phyloP scores from a whole-genome alignment of 108 stramenopile species.

The Chaetoceros tenuissimus region DNA sequence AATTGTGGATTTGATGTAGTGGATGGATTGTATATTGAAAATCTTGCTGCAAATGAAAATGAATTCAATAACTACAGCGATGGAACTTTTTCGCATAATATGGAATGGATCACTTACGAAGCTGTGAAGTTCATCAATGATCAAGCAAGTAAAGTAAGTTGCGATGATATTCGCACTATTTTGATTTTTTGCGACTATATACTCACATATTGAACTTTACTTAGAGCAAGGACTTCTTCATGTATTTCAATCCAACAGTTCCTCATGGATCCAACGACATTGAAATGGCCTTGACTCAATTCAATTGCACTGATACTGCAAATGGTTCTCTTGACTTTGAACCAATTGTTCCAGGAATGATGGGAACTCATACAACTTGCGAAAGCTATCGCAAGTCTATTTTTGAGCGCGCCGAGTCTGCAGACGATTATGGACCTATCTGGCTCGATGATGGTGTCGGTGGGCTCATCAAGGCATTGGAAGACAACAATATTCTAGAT shows the following conservation, averaged over 20 bases:
- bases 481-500: constrained; percentile 14
- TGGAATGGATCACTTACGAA: constrained; percentile 19
- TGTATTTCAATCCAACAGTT: constrained; percentile 37
- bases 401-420: constrained; percentile 6
- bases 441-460: constrained; percentile 40
- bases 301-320: constrained; percentile 17
- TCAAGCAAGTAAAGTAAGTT: too few relatives aligned
- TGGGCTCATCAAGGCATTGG: constrained; percentile 17
- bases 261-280: constrained; percentile 29
- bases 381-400: constrained; percentile 14
- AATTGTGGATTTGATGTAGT: constrained; percentile 14
- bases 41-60: constrained; percentile 2
- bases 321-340: not conserved
- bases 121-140: constrained; percentile 24
- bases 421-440: constrained; percentile 22
- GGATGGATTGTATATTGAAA: constrained; percentile 7
- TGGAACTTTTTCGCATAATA: constrained; percentile 22
- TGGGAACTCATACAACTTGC: constrained; percentile 7
- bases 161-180: too few relatives aligned
- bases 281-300: constrained; percentile 15
- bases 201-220: too few relatives aligned
- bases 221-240: constrained; percentile 26
- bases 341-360: constrained; percentile 17
- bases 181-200: too few relatives aligned
- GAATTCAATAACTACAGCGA: too few relatives aligned